Base-by-base conservation (phyloP, 768 basidiomycete species). In the Psilocybe sp. region DNA sequence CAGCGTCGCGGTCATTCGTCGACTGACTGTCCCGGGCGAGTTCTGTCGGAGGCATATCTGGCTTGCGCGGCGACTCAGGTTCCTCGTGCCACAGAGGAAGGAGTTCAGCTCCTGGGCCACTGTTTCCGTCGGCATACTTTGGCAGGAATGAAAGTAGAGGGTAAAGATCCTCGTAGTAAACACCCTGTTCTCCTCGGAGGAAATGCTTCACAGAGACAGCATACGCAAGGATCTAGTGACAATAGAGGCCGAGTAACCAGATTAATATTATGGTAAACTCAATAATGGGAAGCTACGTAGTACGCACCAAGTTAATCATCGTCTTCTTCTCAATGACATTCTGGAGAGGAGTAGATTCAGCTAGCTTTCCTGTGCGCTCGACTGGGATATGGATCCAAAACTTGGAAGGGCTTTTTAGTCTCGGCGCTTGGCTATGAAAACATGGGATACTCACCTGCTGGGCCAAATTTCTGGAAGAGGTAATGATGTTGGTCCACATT, bases 161-260 rank as follows among this genome's bases (percentile, higher is more conserved):
- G 60, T 85, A 91, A n/a, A 89, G 72, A 58, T 89, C 87, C 46
- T 84, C 75, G 59, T 87, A 89, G 68, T 83, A 91, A 11, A 84
- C 76, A 3, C 88, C 87, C 9, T 72, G 66, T 60, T 89, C 88
- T 13, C 77, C 80, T 38, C 87, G 81, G 12, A 91, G 76, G 65
- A 81, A 78, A 54, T 87, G 84, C 80, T 89, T 87, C 40, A 86
- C 77, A 2, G 85, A 67, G 5, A 87, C 82, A 4, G 82, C 72
- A 60, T 80, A 87, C 0, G 84, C 86, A 70, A 85, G 81, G 14
- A 87, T 68, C 23, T 28, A 28, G 23, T 3, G 7, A 28, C 23
- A n/a, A 28, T 28, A 28, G 23, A 7, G 23, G 23, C 23, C 23
- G 23, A 28, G 7, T 28, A 7, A 28, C 23, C 7, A n/a, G n/a